phyloP scores from a whole-genome alignment of 2,329 filamentous ascomycete genomes.

The Xylariaceae sp. region DNA sequence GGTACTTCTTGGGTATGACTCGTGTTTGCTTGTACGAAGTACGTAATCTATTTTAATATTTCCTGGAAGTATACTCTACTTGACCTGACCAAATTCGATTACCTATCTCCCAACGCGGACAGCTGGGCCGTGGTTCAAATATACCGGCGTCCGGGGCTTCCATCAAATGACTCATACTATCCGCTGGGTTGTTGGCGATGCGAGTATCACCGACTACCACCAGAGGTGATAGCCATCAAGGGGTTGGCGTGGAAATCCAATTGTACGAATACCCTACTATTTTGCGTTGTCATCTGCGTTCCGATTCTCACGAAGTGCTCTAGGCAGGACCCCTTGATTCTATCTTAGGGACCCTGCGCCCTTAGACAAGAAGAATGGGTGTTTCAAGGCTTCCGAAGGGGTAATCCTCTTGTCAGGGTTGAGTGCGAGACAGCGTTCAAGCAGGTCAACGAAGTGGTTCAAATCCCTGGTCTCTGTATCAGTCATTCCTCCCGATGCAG shows the following conservation, averaged over 20 bases:
- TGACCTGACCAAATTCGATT: not conserved
- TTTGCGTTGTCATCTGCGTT: not conserved
- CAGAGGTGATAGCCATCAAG: not conserved
- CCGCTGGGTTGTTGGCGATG: not conserved
- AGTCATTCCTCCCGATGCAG: conserved; percentile 68
- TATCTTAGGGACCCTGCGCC: conserved; percentile 14
- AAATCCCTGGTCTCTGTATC: conserved; percentile 74
- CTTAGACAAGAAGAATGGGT: conserved; percentile 71
- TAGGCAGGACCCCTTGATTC: conserved; percentile 3
- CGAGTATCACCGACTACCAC: not conserved
- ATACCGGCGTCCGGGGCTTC: not conserved
- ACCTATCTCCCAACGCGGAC: conserved; percentile 23
- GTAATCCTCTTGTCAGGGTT: conserved; percentile 92
- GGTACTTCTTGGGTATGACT: not conserved
- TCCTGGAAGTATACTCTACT: not conserved
- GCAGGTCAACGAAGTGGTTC: conserved; percentile 76
- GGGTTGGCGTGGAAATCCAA: not conserved
- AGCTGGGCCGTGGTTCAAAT: not conserved
- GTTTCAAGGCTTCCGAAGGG: conserved; percentile 77
- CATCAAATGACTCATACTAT: not conserved
- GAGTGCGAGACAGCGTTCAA: conserved; percentile 82
- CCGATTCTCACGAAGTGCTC: conserved; percentile 2
- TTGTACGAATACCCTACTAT: conserved; percentile 13
- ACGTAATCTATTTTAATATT: conserved; percentile 9
- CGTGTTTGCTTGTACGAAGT: conserved; percentile 5